These are phyloP conservation scores for Leucaena leucocephala DNA, from an alignment of 306 rosid species.

Conservation along the genomic window DNA sequence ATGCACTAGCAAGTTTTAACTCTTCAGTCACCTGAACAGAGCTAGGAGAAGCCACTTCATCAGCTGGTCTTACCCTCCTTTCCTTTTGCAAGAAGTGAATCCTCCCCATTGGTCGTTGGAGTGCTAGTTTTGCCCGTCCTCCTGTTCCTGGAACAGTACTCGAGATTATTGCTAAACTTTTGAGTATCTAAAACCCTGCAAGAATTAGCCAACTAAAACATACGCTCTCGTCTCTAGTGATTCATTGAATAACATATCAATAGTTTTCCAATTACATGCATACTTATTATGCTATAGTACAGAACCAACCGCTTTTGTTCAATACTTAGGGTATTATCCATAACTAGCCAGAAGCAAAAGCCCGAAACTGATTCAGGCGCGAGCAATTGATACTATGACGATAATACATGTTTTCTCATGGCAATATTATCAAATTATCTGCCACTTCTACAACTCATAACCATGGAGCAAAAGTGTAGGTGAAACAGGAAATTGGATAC, in stretches of 20 bases:
- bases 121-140: background rate
- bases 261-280: background rate
- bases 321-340: background rate
- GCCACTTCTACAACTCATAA: background rate
- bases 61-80: background rate
- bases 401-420: background rate
- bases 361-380: background rate
- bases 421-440: background rate
- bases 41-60: background rate
- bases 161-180: background rate
- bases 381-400: background rate
- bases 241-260: background rate
- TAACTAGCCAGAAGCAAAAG: background rate
- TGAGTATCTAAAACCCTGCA: background rate
- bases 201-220: slow-evolving; percentile 13
- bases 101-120: background rate
- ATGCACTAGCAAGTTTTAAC: background rate
- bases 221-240: background rate
- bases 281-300: background rate
- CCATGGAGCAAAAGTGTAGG: background rate
- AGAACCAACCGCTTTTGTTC: background rate
- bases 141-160: background rate
- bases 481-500: background rate
- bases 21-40: background rate
- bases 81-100: background rate